phyloP scores from a whole-genome alignment of 768 basidiomycete species.

The Hericium rajendrae region DNA sequence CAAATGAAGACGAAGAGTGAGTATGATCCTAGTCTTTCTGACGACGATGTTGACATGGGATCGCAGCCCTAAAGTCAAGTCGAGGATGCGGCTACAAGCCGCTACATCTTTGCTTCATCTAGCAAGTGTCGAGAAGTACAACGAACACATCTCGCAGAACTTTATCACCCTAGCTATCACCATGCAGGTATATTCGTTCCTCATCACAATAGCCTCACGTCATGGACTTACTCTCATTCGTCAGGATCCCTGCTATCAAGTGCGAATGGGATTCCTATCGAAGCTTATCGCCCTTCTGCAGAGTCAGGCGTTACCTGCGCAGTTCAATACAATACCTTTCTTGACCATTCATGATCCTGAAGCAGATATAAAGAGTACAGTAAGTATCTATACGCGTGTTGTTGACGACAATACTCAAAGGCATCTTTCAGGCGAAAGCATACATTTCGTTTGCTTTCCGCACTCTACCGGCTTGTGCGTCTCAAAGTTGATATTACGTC shows the following conservation, averaged over 20 bases:
- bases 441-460: constrained; percentile 13
- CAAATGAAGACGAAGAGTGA: constrained; percentile 43
- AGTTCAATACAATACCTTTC: constrained; percentile 81
- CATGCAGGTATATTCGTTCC: constrained; percentile 50
- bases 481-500: constrained; percentile 36
- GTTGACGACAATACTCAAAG: neutral
- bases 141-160: constrained; percentile 42
- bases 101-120: constrained; percentile 75
- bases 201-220: neutral
- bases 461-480: constrained; percentile 4
- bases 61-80: constrained; percentile 48
- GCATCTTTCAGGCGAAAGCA: constrained; percentile 1
- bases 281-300: constrained; percentile 65
- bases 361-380: constrained; percentile 60
- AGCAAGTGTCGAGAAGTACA: constrained; percentile 47
- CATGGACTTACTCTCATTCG: neutral
- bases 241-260: constrained; percentile 83
- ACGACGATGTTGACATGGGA: constrained; percentile 9
- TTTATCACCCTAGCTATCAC: constrained; percentile 66
- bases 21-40: constrained; percentile 12
- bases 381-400: constrained; percentile 21
- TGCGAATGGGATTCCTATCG: constrained; percentile 67
- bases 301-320: constrained; percentile 50
- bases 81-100: constrained; percentile 78
- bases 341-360: constrained; percentile 90